Base-by-base conservation (phyloP, 192 early-diverging fungal species). In the Backusella parvicylindrica region DNA sequence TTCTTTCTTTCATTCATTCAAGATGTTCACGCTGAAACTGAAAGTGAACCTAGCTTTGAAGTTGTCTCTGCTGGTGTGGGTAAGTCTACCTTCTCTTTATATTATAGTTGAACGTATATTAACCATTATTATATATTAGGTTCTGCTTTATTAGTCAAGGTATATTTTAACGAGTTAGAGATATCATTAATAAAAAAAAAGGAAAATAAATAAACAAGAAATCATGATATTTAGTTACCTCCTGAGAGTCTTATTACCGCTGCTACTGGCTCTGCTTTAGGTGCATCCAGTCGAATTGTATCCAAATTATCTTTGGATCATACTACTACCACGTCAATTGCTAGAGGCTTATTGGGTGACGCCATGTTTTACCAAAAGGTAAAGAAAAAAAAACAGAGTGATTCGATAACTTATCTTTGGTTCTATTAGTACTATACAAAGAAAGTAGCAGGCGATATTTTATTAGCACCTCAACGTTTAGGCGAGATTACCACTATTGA, bases 401-500 rank as follows among this genome's bases (percentile, higher is more conserved):
- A n/a, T n/a, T 23, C 13, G 18, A n/a, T 40, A 31, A 26, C 30
- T 28, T 18, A 40, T 6, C 6, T 60, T 50, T 15, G 16, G 12
- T 12, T 15, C 18, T 16, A 47, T 12, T 75, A 91, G 88, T 88
- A 91, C 32, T 83, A 82, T 11, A 94, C 93, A 4, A 68, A 81
- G 2, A 64, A 73, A 1, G 30, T 50, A 6, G 73, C 91, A 18
- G 92, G 91, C 33, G 92, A 93, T 72, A 84, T 92, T 8, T 80
- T 93, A 63, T 67, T 95, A 43, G 89, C 89, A 4, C 91, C 93
- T 9, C 77, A 79, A 21, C 72, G 79, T 23, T 84, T 91, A 49
- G 89, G 90, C 40, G 92, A 90, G 36, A 88, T 92, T 70, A 85
- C 85, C 1, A 86, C 86, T 0, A 86, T 94, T 50, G 78, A 86